Percentiles rank a stretch among this genome's conserved stretches.
Conservation (phyloP, 805 yeast genomes). For the Wickerhamiella australiensis region DNA sequence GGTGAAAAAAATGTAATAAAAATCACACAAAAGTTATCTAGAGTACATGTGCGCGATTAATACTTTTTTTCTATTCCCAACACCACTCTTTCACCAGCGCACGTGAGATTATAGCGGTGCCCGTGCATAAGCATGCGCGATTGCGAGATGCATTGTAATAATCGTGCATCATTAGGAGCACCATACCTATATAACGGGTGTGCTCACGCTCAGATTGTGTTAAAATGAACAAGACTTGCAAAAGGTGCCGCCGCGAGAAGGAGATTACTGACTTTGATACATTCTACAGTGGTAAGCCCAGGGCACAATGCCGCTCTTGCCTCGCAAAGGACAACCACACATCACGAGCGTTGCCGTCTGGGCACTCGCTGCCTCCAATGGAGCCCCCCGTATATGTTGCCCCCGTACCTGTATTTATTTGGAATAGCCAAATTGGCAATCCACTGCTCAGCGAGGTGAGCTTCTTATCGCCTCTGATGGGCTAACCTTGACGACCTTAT, state of each 20-base stretch:
- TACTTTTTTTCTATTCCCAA: neutral
- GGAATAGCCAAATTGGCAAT: neutral
- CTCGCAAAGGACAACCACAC: conserved; percentile 11
- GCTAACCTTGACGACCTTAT: too few species aligned
- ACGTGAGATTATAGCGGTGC: neutral
- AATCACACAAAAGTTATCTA: too few species aligned
- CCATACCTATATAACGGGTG: too few species aligned
- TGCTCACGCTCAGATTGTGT: neutral
- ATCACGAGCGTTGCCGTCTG: neutral
- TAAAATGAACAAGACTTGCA: conserved; percentile 3
- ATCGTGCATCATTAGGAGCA: neutral
- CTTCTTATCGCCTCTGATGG: too few species aligned
- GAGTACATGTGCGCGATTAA: too few species aligned
- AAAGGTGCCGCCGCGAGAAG: conserved; percentile 1
- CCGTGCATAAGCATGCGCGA: neutral
- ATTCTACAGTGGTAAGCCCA: conserved; percentile 7
- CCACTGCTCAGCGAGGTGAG: neutral
- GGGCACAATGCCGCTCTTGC: conserved; percentile 11
- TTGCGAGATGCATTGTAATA: neutral
- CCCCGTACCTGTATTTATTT: conserved; percentile 2
- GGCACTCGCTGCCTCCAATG: neutral
- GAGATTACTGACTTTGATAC: conserved; percentile 5
- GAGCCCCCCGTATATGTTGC: conserved; percentile 8
- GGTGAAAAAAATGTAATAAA: too few species aligned
- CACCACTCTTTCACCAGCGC: neutral